phyloP scores from a whole-genome alignment of 768 basidiomycete species.

The Chlorophyllum brunneum region DNA sequence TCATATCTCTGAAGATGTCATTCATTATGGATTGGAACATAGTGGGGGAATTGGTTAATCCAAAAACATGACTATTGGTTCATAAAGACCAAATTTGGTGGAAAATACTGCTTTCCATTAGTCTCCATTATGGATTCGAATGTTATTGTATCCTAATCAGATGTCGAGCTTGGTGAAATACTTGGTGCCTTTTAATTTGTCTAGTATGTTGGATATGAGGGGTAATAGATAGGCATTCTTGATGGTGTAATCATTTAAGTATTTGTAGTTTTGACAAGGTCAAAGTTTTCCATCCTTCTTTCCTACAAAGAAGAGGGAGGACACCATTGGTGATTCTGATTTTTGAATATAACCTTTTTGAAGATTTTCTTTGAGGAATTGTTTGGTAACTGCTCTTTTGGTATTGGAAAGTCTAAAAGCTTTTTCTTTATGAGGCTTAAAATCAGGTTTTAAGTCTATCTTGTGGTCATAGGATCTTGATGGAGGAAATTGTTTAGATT shows the following conservation, averaged over 20 bases:
- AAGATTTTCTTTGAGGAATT: no score
- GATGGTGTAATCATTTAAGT: constrained; percentile 30
- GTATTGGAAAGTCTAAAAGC: constrained; percentile 10
- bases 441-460: constrained; percentile 14
- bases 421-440: constrained; percentile 24
- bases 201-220: constrained; percentile 24
- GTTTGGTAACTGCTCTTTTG: no score
- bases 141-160: constrained; percentile 9
- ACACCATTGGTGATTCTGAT: no score
- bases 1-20: constrained; percentile 9
- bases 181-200: constrained; percentile 20
- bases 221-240: constrained; percentile 35
- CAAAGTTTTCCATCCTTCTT: constrained; percentile 19
- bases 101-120: neutral
- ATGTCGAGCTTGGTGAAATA: constrained; percentile 24
- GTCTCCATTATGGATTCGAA: neutral
- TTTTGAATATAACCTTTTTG: no score
- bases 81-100: neutral
- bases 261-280: constrained; percentile 29
- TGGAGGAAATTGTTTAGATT: neutral
- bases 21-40: constrained; percentile 18
- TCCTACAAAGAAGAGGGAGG: no score
- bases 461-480: neutral
- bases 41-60: neutral
- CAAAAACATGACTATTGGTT: neutral